phyloP scores from a whole-genome alignment of 192 early-diverging fungal genomes.

The Coemansia sp. region DNA sequence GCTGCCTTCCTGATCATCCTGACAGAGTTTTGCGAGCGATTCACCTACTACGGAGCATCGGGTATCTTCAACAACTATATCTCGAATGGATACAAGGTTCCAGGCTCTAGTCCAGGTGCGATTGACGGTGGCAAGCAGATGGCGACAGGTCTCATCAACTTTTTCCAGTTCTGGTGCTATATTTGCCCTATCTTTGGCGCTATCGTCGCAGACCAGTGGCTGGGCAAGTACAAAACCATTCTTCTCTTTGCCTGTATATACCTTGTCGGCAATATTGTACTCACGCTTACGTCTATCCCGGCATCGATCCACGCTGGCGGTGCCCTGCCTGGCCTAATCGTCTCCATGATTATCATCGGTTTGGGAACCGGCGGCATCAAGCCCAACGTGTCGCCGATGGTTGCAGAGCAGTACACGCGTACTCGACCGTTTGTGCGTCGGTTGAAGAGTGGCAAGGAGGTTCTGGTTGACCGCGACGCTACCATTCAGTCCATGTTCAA shows the following conservation, averaged over 20 bases:
- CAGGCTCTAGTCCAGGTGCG: constrained; percentile 41
- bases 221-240: constrained; percentile 73
- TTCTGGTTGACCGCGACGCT: constrained; percentile 60
- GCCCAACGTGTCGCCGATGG: constrained; percentile 69
- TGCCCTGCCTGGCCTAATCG: constrained; percentile 61
- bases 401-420: constrained; percentile 64
- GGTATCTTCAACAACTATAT: constrained; percentile 61
- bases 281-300: constrained; percentile 63
- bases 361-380: constrained; percentile 78
- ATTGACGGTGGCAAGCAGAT: constrained; percentile 50
- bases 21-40: constrained; percentile 60
- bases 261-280: constrained; percentile 59
- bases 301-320: constrained; percentile 51
- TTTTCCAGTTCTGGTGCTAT: constrained; percentile 60
- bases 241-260: constrained; percentile 62
- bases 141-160: constrained; percentile 54
- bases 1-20: constrained; percentile 54
- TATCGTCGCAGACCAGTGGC: constrained; percentile 66
- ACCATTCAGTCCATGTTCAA: constrained; percentile 72
- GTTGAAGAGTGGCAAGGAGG: constrained; percentile 48
- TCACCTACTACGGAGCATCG: constrained; percentile 60
- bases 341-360: constrained; percentile 67
- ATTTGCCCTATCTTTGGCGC: constrained; percentile 61
- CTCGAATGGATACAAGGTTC: constrained; percentile 43
- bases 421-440: constrained; percentile 55